phyloP scores from a whole-genome alignment of 176 grass and related monocot genomes.

The Ensete glaucum region DNA sequence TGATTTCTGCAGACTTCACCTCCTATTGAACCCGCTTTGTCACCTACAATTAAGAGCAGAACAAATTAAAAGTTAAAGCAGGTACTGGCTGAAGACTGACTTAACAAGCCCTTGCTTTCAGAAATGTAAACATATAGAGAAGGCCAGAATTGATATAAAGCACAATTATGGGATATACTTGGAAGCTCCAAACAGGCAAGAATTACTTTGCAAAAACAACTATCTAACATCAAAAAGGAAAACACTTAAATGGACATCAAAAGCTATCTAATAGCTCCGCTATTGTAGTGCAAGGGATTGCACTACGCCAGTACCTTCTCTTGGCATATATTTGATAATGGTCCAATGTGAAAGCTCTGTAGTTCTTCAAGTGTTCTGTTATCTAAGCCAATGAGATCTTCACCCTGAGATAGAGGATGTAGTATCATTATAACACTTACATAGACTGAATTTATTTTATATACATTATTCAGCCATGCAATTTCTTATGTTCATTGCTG shows the following conservation, averaged over 20 bases:
- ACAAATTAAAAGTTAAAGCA: background rate
- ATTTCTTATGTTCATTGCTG: too few relatives aligned
- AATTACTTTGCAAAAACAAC: background rate
- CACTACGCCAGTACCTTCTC: slow-evolving; percentile 50
- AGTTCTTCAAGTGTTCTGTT: slow-evolving; percentile 60
- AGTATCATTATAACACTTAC: background rate
- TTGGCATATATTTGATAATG: slow-evolving; percentile 87
- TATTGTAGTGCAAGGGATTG: background rate
- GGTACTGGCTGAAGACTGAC: background rate
- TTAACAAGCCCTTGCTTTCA: background rate
- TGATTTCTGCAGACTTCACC: background rate
- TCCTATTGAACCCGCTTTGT: background rate
- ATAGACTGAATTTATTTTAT: too few relatives aligned
- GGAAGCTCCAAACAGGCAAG: background rate
- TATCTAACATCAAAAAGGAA: too few relatives aligned
- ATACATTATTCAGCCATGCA: too few relatives aligned
- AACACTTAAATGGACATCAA: too few relatives aligned
- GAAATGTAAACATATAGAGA: background rate
- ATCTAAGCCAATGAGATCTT: slow-evolving; percentile 70
- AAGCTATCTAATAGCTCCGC: background rate
- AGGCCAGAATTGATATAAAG: background rate
- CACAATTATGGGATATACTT: background rate
- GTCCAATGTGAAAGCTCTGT: slow-evolving; percentile 88
- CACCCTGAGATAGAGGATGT: slow-evolving; percentile 39
- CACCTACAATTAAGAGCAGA: background rate